Percentiles rank a stretch among this genome's conserved stretches.
Conservation (phyloP, 345 rosid genomes). For the Carallia pectinifolia region DNA sequence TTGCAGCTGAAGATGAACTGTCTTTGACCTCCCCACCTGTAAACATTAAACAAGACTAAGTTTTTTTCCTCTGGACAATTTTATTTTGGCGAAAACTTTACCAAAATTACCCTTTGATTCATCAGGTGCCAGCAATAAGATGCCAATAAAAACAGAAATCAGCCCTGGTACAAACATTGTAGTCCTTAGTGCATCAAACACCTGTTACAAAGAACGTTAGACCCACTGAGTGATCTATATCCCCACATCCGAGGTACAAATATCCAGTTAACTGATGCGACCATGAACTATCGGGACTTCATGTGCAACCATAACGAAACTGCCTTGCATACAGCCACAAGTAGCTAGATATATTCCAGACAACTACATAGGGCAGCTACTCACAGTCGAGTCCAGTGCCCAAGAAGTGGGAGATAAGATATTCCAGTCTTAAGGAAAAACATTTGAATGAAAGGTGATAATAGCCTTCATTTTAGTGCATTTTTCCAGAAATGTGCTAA, state of each 20-base stretch:
- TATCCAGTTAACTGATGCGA: constrained; percentile 1
- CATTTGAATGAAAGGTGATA: neutral
- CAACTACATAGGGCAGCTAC: neutral
- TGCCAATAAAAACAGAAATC: constrained; percentile 81
- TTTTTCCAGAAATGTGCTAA: neutral
- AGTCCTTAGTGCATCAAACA: constrained; percentile 76
- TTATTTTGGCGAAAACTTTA: neutral
- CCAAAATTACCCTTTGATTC: constrained; percentile 58
- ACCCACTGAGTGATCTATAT: constrained; percentile 3
- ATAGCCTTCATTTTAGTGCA: neutral
- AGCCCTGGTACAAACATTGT: constrained; percentile 93
- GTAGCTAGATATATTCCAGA: neutral
- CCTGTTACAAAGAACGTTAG: constrained; percentile 45
- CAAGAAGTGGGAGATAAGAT: neutral
- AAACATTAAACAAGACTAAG: constrained; percentile 13
- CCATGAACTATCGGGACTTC: neutral
- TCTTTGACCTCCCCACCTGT: constrained; percentile 80
- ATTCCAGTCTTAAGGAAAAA: neutral
- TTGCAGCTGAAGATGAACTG: constrained; percentile 45
- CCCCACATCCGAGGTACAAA: constrained; percentile 8
- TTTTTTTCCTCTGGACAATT: neutral
- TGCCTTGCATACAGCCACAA: neutral
- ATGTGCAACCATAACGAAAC: neutral
- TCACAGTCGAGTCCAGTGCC: neutral
- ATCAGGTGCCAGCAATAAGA: constrained; percentile 92